A percentile compares a stretch with the other conserved stretches of the same genome.
Conservation (phyloP, 257 asterid species). For the Ocimum tenuiflorum region DNA sequence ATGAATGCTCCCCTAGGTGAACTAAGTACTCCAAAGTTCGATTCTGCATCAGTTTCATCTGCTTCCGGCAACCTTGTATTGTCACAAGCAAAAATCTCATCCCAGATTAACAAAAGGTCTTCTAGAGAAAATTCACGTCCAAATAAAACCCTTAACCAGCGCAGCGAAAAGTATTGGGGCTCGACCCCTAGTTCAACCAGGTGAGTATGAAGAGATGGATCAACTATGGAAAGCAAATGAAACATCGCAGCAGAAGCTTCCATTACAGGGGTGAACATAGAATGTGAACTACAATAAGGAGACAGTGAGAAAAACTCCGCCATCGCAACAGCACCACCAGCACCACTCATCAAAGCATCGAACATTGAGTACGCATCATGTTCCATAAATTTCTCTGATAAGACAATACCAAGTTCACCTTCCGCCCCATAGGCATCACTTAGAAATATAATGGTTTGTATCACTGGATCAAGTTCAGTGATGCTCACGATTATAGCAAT, state of each 20-base stretch:
- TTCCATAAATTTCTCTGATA: slow-evolving; percentile 82
- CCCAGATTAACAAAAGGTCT: slow-evolving; percentile 73
- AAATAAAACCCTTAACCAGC: slow-evolving; percentile 85
- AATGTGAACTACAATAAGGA: slow-evolving; percentile 40
- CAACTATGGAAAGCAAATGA: slow-evolving; percentile 74
- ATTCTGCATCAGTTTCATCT: slow-evolving; percentile 29
- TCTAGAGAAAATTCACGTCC: slow-evolving; percentile 89
- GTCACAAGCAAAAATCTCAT: slow-evolving; percentile 60
- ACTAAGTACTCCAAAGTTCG: slow-evolving; percentile 45
- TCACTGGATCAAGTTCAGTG: slow-evolving; percentile 57
- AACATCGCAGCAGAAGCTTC: slow-evolving; percentile 77
- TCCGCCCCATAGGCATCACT: slow-evolving; percentile 92
- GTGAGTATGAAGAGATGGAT: slow-evolving; percentile 76
- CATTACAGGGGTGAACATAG: slow-evolving; percentile 68
- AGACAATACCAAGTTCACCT: slow-evolving; percentile 81
- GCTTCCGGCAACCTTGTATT: slow-evolving; percentile 36
- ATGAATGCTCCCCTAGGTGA: slow-evolving; percentile 83
- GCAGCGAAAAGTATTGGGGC: slow-evolving; percentile 81
- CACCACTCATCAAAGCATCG: slow-evolving; percentile 76
- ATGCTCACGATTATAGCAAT: slow-evolving; percentile 32
- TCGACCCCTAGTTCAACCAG: slow-evolving; percentile 88
- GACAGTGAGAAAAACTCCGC: slow-evolving; percentile 68
- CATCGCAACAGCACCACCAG: slow-evolving; percentile 72
- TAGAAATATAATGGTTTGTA: slow-evolving; percentile 54
- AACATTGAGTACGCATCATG: slow-evolving; percentile 91